These are phyloP conservation scores for Teratosphaeria viscida DNA, from an alignment of 2,329 filamentous ascomycete species.

Conservation along the genomic window DNA sequence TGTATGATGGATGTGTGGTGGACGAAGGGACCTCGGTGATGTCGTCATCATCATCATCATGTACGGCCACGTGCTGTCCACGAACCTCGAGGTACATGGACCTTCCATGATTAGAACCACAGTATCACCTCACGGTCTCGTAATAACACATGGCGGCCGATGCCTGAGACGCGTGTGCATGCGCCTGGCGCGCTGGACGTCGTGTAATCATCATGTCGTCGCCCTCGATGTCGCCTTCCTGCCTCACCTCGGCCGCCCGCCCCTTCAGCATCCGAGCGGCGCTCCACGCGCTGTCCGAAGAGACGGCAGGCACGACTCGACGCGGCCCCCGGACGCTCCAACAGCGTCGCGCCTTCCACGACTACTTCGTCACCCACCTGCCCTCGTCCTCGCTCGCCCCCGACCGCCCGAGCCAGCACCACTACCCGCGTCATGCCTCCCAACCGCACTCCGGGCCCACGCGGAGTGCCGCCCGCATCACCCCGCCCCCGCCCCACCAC, in stretches of 20 bases:
- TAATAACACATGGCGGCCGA: background rate
- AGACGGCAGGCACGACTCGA: constrained; percentile 4
- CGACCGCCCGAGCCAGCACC: constrained; percentile 57
- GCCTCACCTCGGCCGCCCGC: constrained; percentile 15
- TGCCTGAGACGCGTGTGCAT: background rate
- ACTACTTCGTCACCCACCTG: constrained; percentile 94
- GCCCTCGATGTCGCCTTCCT: constrained; percentile 4
- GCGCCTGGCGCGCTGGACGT: background rate
- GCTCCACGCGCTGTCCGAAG: constrained; percentile 16
- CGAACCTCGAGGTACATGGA: too few species aligned
- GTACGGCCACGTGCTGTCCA: too few species aligned
- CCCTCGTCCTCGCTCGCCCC: constrained; percentile 89
- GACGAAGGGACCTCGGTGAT: too few species aligned
- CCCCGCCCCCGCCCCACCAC: background rate
- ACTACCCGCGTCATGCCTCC: constrained; percentile 76
- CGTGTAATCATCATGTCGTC: constrained; percentile 5
- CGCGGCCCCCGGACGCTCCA: background rate
- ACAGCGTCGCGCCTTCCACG: constrained; percentile 56
- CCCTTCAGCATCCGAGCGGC: constrained; percentile 22
- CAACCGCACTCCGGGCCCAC: constrained; percentile 55
- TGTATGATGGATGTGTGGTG: too few species aligned
- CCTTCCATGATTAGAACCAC: too few species aligned
- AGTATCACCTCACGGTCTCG: too few species aligned
- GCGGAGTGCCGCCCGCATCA: constrained; percentile 25
- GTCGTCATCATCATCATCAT: too few species aligned